Percentiles rank a stretch among this genome's conserved stretches.
These are phyloP conservation scores for Fusarium sp. DNA, from an alignment of 2,329 filamentous ascomycete genomes.

Conservation along the genomic window DNA sequence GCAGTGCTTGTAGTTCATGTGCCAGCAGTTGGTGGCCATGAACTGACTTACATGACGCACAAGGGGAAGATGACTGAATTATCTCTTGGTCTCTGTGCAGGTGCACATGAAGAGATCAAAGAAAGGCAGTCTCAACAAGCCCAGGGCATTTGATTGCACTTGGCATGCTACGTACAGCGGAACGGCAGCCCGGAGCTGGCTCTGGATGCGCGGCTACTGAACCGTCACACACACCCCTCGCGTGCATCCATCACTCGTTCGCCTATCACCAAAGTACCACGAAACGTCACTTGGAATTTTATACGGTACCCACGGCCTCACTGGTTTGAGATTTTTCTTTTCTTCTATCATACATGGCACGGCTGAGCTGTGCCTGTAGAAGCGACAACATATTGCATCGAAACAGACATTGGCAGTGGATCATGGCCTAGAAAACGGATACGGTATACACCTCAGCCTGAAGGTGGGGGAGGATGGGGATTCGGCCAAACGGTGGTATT, in stretches of 20 bases:
- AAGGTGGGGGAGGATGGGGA: constrained; percentile 22
- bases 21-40: constrained; percentile 29
- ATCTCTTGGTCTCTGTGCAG: constrained; percentile 41
- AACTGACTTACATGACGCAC: constrained; percentile 43
- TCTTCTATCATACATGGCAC: neutral
- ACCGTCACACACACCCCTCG: constrained; percentile 38
- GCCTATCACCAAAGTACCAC: constrained; percentile 10
- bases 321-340: constrained; percentile 25
- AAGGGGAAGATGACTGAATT: constrained; percentile 26
- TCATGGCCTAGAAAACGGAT: constrained; percentile 7
- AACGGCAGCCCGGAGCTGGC: constrained; percentile 45
- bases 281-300: constrained; percentile 33
- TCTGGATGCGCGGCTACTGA: constrained; percentile 42
- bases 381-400: constrained; percentile 19
- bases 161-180: constrained; percentile 35
- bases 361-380: constrained; percentile 33
- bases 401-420: constrained; percentile 12
- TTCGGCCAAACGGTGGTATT: constrained; percentile 44
- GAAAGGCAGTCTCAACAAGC: constrained; percentile 31
- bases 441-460: constrained; percentile 6
- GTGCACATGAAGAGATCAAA: constrained; percentile 34
- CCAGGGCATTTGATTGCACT: constrained; percentile 36
- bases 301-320: constrained; percentile 6
- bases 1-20: constrained; percentile 31
- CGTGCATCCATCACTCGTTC: constrained; percentile 31